Base-by-base conservation (phyloP, 768 basidiomycete species). In the Lactarius tabidus region DNA sequence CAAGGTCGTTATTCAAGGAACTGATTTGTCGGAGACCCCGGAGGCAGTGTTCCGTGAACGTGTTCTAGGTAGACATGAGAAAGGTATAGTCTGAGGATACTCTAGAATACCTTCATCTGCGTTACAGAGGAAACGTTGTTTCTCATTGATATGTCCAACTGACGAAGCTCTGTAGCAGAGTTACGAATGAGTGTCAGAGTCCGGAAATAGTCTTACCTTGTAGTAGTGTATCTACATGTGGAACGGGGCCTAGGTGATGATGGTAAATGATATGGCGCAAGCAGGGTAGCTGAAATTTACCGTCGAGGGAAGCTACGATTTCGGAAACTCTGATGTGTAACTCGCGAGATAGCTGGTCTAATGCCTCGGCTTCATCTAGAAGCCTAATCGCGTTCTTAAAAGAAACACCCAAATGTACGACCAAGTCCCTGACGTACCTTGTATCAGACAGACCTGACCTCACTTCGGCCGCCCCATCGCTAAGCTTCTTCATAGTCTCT, bases 1-100 rank as follows among this genome's bases (percentile, higher is more conserved):
- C 84, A 43, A 98, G 82, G 63, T 89, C 87, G 65, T 86, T 87
- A 75, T 98, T 97, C 38, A 97, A 79, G 17, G 79, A 72, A 66
- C 92, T 90, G 67, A 97, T 90, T 62, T 84, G 85, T 43, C 89
- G 87, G 7, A 98, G 80, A 18, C 82, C 79, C 12, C 79, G 74
- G 29, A 97, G 76, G 69, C 81, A 85, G 71, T 86, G 85, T 57
- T 83, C 83, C 2, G 89, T 91, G 70, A 85, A 89, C 6, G 82
- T 77, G 70, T 93, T 93, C 89, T 93, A 66, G 65, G 64, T 7
- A 7, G 2, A 23, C 33, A 52, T 70, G 10, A 60, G 59, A 54
- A 38, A 1, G 23, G 23, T 53, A 48, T 3, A 7, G 35, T 2
- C 26, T 26, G 56, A 48, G 55, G 23, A 51, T n/a, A 28, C 10